phyloP scores from a whole-genome alignment of 176 grass and related monocot genomes.

The Elymus sibiricus region DNA sequence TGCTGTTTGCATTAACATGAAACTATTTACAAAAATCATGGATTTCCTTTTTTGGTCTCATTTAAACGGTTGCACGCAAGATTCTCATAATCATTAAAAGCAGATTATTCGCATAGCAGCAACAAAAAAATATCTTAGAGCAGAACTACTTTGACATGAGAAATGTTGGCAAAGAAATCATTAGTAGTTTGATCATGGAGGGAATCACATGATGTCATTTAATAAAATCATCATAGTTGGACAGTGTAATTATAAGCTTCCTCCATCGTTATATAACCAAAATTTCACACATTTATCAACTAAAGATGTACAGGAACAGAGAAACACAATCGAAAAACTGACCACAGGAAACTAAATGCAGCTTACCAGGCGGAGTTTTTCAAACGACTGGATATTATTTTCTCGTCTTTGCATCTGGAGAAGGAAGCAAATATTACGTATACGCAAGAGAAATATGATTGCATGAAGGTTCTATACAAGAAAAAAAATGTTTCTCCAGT shows the following conservation, averaged over 20 bases:
- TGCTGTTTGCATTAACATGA: not conserved
- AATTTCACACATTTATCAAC: too few species aligned
- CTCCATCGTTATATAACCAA: too few species aligned
- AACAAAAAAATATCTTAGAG: not conserved
- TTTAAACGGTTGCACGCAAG: not conserved
- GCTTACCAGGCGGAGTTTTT: conserved; percentile 84
- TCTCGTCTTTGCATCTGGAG: conserved; percentile 98
- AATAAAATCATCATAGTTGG: not conserved
- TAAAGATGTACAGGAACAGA: too few species aligned
- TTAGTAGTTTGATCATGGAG: not conserved
- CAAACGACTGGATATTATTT: conserved; percentile 95
- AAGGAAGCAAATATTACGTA: conserved; percentile 29
- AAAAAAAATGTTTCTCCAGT: not conserved
- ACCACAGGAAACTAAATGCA: too few species aligned
- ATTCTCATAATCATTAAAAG: not conserved
- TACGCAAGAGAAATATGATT: conserved; percentile 1
- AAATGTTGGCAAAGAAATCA: not conserved
- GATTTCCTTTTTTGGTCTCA: not conserved
- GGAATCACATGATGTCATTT: conserved; percentile 3
- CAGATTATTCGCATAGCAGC: not conserved
- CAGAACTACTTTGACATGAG: not conserved
- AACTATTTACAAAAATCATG: not conserved
- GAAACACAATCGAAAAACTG: too few species aligned
- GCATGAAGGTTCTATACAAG: not conserved
- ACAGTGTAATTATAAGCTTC: not conserved